Evolutionary conservation across 257 asterid genomes (phyloP), one percentile per base, ranked within the genome.

Genomic region (Phtheirospermum japonicum): DNA sequence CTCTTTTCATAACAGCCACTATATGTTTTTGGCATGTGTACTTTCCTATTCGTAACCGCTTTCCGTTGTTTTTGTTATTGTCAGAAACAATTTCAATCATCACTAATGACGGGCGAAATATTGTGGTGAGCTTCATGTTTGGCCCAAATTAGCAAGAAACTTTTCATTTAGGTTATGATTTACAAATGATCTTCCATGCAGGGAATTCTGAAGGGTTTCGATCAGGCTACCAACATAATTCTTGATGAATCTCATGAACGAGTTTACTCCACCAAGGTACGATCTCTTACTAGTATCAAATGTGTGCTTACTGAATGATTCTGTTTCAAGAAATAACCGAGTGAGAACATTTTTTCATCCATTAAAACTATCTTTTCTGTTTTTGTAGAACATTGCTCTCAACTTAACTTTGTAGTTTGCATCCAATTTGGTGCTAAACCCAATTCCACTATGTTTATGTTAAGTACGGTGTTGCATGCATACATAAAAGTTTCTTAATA

Each of bases 231-330:
- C 43, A 89, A 93, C 76, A 81, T 93, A 64, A 89, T 93, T 59
- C 96, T 93, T 49, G 99, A 93, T 63, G 99, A 93, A 76, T 93
- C 99, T 71, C 96, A 92, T 62, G 99, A 92, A 76, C 85, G 99
- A 39, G 99, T 92, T 12, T 92, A 92, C 80, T 92, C 99, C 66
- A 92, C 97, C 57, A 89, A 93, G 99, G 96, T 48, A 18, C 16
- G 54, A 48, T 7, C 12, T 17, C 54, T 13, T 13, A 17, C 23
- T 4, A 46, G 10, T n/a, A 46, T 46, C 26, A 46, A n/a, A n/a
- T n/a, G n/a, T n/a, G n/a, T n/a, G n/a, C n/a, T n/a, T n/a, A n/a
- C n/a, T n/a, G n/a, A n/a, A n/a, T n/a, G n/a, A n/a, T n/a, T n/a
- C n/a, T n/a, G n/a, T n/a, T n/a, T n/a, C n/a, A n/a, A n/a, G n/a